Conservation (phyloP, 768 basidiomycete genomes). For the Ramaria sp. region DNA sequence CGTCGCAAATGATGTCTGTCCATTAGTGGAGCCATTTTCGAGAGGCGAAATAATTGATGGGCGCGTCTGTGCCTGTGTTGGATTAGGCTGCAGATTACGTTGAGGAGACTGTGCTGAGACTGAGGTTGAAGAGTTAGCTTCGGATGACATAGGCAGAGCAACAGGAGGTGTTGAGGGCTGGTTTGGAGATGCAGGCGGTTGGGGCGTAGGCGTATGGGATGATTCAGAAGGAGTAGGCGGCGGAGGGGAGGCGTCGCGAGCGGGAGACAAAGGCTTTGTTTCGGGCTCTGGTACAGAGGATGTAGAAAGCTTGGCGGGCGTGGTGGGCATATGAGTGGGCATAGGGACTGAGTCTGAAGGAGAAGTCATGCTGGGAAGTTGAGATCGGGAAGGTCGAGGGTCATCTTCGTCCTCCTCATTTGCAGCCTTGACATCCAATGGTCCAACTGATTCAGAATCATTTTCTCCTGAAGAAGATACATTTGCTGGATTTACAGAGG, state of each 20-base stretch:
- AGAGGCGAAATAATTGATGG: constrained; percentile 20
- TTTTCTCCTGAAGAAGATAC: neutral
- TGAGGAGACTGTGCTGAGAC: neutral
- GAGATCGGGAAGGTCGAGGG: neutral
- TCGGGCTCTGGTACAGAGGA: constrained; percentile 42
- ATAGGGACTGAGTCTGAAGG: neutral
- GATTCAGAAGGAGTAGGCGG: constrained; percentile 8
- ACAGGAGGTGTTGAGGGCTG: constrained; percentile 6
- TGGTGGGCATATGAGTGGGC: neutral
- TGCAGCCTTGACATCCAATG: constrained; percentile 2
- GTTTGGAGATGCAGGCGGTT: constrained; percentile 10
- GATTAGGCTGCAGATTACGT: neutral
- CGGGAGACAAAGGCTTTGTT: constrained; percentile 7
- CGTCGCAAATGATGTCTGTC: constrained; percentile 27
- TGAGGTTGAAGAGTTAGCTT: neutral
- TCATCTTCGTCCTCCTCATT: constrained; percentile 8
- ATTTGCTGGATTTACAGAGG: neutral
- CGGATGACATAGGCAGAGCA: neutral
- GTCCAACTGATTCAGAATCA: neutral
- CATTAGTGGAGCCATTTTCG: constrained; percentile 12
- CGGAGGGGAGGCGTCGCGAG: constrained; percentile 8
- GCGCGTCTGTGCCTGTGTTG: constrained; percentile 1
- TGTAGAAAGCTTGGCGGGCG: neutral
- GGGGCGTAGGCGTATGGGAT: constrained; percentile 15
- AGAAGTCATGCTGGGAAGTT: neutral